Percentiles rank a stretch among this genome's conserved stretches.
phyloP scores from a whole-genome alignment of 2,329 filamentous ascomycete species.

The Leptographium lundbergii region DNA sequence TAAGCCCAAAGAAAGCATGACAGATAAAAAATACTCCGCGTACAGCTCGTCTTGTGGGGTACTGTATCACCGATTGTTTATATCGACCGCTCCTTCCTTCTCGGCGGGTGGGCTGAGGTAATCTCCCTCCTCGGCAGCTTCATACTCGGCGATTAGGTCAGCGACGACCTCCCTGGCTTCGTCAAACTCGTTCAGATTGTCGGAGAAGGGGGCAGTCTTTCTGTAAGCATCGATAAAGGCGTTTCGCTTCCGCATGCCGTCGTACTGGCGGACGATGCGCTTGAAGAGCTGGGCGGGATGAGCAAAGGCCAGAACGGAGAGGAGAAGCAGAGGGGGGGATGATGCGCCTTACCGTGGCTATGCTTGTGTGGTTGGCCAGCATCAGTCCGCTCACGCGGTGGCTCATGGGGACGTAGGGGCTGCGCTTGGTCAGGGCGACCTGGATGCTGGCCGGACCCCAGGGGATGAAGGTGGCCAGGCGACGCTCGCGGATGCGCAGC shows the following conservation, averaged over 20 bases:
- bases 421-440: conserved; percentile 91
- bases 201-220: conserved; percentile 84
- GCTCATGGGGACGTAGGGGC: conserved; percentile 86
- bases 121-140: conserved; percentile 81
- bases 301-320: not conserved
- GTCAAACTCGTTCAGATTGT: conserved; percentile 89
- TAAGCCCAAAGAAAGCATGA: not conserved
- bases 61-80: conserved; percentile 30
- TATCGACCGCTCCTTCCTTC: conserved; percentile 38
- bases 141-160: conserved; percentile 87
- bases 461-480: conserved; percentile 90
- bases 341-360: conserved; percentile 54
- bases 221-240: conserved; percentile 96
- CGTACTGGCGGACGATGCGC: conserved; percentile 83
- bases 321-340: not conserved
- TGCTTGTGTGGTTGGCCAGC: conserved; percentile 96
- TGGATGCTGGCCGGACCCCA: conserved; percentile 98
- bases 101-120: conserved; percentile 64
- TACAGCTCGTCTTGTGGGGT: not conserved
- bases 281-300: conserved; percentile 58
- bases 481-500: conserved; percentile 85
- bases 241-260: conserved; percentile 88
- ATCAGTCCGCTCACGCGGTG: conserved; percentile 93
- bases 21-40: not conserved
- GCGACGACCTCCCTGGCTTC: conserved; percentile 84